Evolutionary conservation across 495 filamentous ascomycete genomes (phyloP), one percentile per base, ranked within the genome.

Genomic region (Xylaria venustula): DNA sequence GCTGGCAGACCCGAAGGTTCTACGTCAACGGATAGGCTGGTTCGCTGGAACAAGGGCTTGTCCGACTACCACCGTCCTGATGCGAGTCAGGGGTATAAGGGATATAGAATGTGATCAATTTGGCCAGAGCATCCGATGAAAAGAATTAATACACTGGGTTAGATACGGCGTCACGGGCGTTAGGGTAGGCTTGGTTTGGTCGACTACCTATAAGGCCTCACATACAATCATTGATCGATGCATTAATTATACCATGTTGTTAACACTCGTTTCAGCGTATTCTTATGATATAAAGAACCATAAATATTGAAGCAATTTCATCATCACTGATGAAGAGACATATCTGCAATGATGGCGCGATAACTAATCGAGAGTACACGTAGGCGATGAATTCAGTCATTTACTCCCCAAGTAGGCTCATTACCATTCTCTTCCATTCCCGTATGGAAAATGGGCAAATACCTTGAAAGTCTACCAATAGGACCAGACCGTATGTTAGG

Each of bases 21-120:
- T 20, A 55, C 60, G 11, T 69, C 69, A 1, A 69, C 56, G 15
- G 69, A 71, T 12, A 67, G 53, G 40, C 60, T 64, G 7, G 62
- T 67, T 19, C 69, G 69, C 25, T 71, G 69, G 69, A 67, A 69
- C 25, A 69, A 62, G 54, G 69, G 69, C 30, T 41, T 71, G 54
- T 69, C 66, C 8, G 57, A 58, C 40, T 71, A 60, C 17, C 69
- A 71, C 40, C 57, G 52, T 25, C 66, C 66, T 3, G 63, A 66
- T 42, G 44, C 46, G 36, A 65, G 52, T 55, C 52, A 54, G 51
- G 17, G 30, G 3, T 66, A 62, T 49, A 68, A 68, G 60, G 68
- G 58, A 40, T 71, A 71, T 59, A 58, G 66, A 45, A 69, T 71
- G 66, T 71, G 42, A 42, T 28, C 19, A 3, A 41, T 49, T 20